A percentile compares a stretch with the other conserved stretches of the same genome.
These are phyloP conservation scores for Monascus purpureus DNA, from an alignment of 495 filamentous ascomycete genomes.

Conservation along the genomic window DNA sequence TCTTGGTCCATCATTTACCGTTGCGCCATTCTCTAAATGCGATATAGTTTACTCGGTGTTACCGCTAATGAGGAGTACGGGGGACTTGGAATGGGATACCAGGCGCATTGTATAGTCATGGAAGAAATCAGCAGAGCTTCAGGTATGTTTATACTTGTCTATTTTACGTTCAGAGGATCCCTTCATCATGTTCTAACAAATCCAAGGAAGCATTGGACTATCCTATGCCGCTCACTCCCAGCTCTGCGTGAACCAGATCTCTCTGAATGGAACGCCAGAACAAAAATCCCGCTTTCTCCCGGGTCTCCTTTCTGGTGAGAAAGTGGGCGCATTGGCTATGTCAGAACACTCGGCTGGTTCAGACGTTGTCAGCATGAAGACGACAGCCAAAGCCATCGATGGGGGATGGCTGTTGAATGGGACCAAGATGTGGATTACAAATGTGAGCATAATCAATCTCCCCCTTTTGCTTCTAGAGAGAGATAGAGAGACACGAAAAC, in stretches of 20 bases:
- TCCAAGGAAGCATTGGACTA: constrained; percentile 67
- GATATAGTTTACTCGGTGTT: constrained; percentile 60
- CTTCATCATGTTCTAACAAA: not conserved
- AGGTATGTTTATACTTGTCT: constrained; percentile 20
- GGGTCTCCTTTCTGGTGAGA: constrained; percentile 64
- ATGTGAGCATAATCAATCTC: constrained; percentile 33
- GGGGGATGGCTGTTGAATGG: constrained; percentile 81
- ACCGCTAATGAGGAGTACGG: constrained; percentile 92
- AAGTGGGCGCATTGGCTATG: constrained; percentile 89
- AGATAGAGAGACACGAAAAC: too few species aligned
- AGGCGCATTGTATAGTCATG: constrained; percentile 94
- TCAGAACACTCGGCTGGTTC: constrained; percentile 81
- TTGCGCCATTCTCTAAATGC: not conserved
- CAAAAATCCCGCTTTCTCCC: constrained; percentile 78
- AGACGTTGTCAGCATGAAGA: constrained; percentile 95
- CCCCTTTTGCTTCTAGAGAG: not conserved
- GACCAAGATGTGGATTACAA: constrained; percentile 99
- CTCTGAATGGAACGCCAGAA: constrained; percentile 65
- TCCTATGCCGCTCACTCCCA: constrained; percentile 94
- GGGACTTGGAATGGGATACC: constrained; percentile 85
- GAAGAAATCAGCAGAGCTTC: constrained; percentile 68
- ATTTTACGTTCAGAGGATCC: not conserved
- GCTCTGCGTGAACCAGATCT: constrained; percentile 92
- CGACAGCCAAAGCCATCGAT: constrained; percentile 60
- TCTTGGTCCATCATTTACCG: too few species aligned